Percentiles rank a stretch among this genome's conserved stretches.
Conservation (phyloP, 1,284 basidiomycete species). For the Melampsora americana region DNA sequence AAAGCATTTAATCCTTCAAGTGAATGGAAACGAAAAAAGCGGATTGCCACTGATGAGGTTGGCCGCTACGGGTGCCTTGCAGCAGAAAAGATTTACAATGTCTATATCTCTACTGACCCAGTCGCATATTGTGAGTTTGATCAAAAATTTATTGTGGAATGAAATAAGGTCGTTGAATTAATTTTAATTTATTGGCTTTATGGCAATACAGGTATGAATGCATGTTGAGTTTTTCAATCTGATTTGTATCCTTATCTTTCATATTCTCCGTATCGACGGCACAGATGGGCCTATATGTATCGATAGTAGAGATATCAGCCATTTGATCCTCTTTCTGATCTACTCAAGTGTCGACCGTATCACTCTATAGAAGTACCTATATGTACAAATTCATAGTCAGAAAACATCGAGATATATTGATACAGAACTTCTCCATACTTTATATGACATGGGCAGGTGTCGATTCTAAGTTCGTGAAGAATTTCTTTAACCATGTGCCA, state of each 20-base stretch:
- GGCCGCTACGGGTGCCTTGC: constrained; percentile 51
- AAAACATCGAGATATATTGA: neutral
- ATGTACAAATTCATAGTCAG: neutral
- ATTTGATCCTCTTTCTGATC: neutral
- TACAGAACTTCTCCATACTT: neutral
- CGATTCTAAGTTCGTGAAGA: constrained; percentile 21
- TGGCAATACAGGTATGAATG: constrained; percentile 34
- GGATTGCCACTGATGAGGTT: constrained; percentile 48
- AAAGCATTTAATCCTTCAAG: constrained; percentile 32
- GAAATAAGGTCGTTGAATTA: neutral
- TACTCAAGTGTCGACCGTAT: neutral
- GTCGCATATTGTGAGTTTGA: constrained; percentile 53
- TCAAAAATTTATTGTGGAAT: constrained; percentile 48
- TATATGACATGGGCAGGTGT: constrained; percentile 7
- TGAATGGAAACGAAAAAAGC: constrained; percentile 48
- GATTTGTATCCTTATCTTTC: neutral
- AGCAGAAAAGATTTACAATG: constrained; percentile 49
- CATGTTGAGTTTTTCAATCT: constrained; percentile 27
- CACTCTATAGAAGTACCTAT: neutral
- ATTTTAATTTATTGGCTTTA: neutral
- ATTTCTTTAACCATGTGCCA: too few relatives aligned
- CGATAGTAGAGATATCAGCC: neutral
- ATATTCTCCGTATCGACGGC: neutral
- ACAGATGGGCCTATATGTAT: too few relatives aligned
- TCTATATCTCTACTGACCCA: constrained; percentile 55